Evolutionary conservation across 2,329 filamentous ascomycete genomes (phyloP), one percentile per base, ranked within the genome.

Genomic region (Ophiocordyceps australis): DNA sequence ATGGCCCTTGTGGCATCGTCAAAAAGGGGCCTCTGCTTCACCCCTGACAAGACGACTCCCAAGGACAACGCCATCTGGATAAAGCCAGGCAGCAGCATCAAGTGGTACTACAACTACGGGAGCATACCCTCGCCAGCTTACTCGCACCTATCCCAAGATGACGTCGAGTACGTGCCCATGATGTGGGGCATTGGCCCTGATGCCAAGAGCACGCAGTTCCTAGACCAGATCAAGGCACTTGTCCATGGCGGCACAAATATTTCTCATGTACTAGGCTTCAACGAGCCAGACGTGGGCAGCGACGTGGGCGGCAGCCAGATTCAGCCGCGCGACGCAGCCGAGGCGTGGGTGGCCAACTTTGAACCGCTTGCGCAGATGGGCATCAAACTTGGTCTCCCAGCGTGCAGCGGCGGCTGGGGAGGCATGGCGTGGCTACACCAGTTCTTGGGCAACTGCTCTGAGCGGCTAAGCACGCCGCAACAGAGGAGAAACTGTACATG

Each of bases 51-150:
- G 5, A 43, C 62, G 1, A 52, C 59, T 29, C 58, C 67, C 1
- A 31, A 54, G 11, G 79, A 86, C 49, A 68, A 81, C 50, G 44
- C 58, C 24, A 57, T 76, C 38, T 85, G 77, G 74, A 52, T 58
- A 9, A 45, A 55, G 22, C 27, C 53, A 5, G 58, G 55, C 20
- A 66, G 63, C 12, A 64, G 70, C 22, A 50, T 86, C 28, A 75
- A 70, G 4, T 89, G 80, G 80, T 89, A 89, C 57, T 89, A 86
- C 62, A 86, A 85, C 55, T 89, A 85, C 48, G 49, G 52, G 15
- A 41, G 57, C 13, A 42, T 47, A 4, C 76, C 78, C 2, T 66
- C 71, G 1, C 33, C 57, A 0, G 52, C 52, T 22, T 74, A 62
- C 41, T 35, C 46, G 21, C 46, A 56, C 25, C 39, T 57, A 17